Percentiles rank a stretch among this genome's conserved stretches.
Conservation (phyloP, 176 grass and related monocot species). For the Zoysia japonica region DNA sequence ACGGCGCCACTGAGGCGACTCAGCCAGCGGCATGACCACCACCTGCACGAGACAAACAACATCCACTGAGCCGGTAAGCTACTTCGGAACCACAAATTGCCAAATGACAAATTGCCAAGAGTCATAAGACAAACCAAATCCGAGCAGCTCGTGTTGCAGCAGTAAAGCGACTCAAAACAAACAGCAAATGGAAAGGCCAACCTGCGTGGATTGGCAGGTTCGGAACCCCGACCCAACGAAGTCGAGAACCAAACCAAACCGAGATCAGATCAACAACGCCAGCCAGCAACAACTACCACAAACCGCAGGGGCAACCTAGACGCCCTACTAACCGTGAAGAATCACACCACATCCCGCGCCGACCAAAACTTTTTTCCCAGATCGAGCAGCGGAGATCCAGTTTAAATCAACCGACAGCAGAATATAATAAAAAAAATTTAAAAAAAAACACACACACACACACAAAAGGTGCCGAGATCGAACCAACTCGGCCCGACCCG, state of each 20-base stretch:
- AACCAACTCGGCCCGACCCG: background rate
- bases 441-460: background rate
- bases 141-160: background rate
- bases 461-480: background rate
- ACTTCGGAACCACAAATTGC: background rate
- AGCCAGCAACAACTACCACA: background rate
- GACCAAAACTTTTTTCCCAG: background rate
- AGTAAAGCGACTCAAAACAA: background rate
- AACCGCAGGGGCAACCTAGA: background rate
- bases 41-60: conserved; percentile 24
- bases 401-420: background rate
- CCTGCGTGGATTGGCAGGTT: background rate
- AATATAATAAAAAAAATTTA: too few relatives aligned
- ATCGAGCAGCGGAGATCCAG: background rate
- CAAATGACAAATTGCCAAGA: too few relatives aligned
- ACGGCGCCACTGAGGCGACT: conserved; percentile 69
- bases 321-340: background rate
- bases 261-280: conserved; percentile 24
- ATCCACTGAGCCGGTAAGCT: background rate
- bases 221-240: background rate
- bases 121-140: background rate
- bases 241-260: conserved; percentile 9
- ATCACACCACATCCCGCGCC: background rate
- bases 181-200: background rate
- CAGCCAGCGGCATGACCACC: conserved; percentile 66